These are phyloP conservation scores for Cryptosporidium canis DNA, from an alignment of 169 alveolate genomes.

Conservation along the genomic window DNA sequence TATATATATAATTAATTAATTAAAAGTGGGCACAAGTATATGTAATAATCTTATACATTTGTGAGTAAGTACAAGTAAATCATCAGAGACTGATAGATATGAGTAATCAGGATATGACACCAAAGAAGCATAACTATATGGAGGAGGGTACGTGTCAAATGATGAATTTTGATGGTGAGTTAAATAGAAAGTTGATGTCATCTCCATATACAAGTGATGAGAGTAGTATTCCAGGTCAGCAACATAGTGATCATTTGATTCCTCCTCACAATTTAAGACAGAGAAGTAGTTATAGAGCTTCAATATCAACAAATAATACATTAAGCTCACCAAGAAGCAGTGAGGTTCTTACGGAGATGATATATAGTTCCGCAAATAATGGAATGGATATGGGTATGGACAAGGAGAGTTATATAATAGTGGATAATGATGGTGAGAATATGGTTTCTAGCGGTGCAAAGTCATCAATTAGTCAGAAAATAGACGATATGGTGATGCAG, in stretches of 20 bases:
- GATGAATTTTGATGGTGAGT: neutral
- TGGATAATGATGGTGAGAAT: neutral
- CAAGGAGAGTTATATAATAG: neutral
- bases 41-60: neutral
- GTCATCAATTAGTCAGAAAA: neutral
- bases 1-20: neutral
- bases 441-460: neutral
- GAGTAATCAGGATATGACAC: neutral
- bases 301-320: conserved; percentile 61
- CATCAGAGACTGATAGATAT: neutral
- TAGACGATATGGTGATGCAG: conserved; percentile 45
- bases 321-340: conserved; percentile 55
- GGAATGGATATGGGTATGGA: neutral
- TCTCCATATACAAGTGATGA: conserved; percentile 40
- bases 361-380: neutral
- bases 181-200: conserved; percentile 13
- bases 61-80: neutral
- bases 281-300: conserved; percentile 12
- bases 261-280: conserved; percentile 8
- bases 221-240: neutral
- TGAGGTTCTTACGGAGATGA: conserved; percentile 6
- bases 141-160: neutral
- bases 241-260: neutral
- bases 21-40: neutral
- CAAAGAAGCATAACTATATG: neutral